phyloP scores from a whole-genome alignment of 23 red algal species.

The Cyanidium caldarium region DNA sequence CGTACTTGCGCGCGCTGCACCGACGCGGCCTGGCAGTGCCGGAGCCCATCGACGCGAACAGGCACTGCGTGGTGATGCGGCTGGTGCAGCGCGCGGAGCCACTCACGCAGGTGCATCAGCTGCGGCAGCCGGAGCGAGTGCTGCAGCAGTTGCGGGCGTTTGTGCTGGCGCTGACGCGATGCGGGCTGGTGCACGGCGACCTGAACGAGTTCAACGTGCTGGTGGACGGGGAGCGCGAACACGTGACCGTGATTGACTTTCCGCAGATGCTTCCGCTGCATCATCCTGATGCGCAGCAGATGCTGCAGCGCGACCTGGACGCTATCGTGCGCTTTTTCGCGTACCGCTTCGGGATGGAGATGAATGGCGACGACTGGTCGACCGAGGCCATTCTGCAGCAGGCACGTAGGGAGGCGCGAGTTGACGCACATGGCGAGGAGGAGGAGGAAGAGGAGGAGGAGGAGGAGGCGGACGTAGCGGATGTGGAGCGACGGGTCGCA shows the following conservation, averaged over 20 bases:
- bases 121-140: conserved; percentile 6
- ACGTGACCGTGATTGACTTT: conserved; percentile 84
- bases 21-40: conserved; percentile 59
- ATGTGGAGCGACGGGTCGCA: background rate
- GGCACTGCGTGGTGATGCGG: conserved; percentile 77
- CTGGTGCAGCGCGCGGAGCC: conserved; percentile 26
- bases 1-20: conserved; percentile 56
- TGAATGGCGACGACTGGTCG: too few species aligned
- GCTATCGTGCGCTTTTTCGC: conserved; percentile 43
- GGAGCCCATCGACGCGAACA: conserved; percentile 47
- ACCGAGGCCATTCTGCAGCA: too few species aligned
- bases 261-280: conserved; percentile 69
- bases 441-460: background rate
- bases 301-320: conserved; percentile 44
- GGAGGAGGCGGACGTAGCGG: background rate
- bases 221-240: conserved; percentile 27
- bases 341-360: conserved; percentile 49
- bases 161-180: conserved; percentile 15
- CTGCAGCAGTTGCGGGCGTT: conserved; percentile 15
- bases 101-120: conserved; percentile 25
- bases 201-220: conserved; percentile 96
- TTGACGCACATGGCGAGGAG: background rate
- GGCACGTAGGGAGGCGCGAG: too few species aligned
- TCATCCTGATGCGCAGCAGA: conserved; percentile 29
- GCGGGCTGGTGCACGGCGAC: conserved; percentile 84